Evolutionary conservation across 2,329 filamentous ascomycete species (phyloP).

Genomic region (Talaromyces sp.): DNA sequence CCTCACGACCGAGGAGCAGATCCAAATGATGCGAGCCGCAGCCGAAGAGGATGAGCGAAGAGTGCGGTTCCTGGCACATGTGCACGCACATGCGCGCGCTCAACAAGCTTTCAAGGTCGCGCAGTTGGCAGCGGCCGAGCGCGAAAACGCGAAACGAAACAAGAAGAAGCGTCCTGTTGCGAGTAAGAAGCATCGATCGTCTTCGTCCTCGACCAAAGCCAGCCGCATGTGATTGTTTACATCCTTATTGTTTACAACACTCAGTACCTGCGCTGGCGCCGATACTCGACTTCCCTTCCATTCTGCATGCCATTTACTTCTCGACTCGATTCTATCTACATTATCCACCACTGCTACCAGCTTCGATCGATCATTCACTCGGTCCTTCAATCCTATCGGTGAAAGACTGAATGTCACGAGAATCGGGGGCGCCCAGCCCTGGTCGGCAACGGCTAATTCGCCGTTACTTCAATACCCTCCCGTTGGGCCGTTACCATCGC

Average conservation of each 20-base stretch:
- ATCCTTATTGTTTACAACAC: not conserved
- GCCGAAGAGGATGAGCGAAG: conserved; percentile 35
- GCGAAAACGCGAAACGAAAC: conserved; percentile 23
- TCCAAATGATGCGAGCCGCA: conserved; percentile 34
- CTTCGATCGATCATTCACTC: not conserved
- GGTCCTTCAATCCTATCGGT: not conserved
- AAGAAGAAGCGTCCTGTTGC: conserved; percentile 23
- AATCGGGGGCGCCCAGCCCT: not conserved
- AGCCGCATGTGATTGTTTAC: conserved; percentile 23
- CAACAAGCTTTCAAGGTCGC: conserved; percentile 38
- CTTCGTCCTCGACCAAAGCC: conserved; percentile 22
- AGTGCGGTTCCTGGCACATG: conserved; percentile 38
- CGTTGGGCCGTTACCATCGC: not conserved
- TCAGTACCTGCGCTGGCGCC: conserved; percentile 7
- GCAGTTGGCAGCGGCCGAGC: conserved; percentile 28
- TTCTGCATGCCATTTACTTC: not conserved
- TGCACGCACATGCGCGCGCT: conserved; percentile 40
- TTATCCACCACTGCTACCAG: not conserved
- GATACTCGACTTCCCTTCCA: not conserved
- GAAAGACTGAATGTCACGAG: not conserved
- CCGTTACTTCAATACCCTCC: not conserved
- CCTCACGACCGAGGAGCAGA: conserved; percentile 40
- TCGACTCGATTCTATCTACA: not conserved
- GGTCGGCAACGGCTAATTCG: not conserved
- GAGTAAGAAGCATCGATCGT: conserved; percentile 24